phyloP scores from a whole-genome alignment of 306 rosid species.

The Ceratonia siliqua region DNA sequence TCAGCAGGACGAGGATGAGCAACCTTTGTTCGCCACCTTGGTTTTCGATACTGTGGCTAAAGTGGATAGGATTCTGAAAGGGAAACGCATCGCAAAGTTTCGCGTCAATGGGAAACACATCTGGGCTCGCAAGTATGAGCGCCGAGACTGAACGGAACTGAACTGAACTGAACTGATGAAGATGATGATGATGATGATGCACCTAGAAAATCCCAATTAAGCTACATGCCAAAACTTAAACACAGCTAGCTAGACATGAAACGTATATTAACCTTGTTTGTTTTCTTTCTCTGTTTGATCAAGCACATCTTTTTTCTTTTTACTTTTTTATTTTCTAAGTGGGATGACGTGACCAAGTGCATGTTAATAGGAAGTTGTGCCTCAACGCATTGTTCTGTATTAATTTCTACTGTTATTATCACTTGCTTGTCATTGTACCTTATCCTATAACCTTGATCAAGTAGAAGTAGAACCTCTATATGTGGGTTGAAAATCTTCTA shows the following conservation, averaged over 20 bases:
- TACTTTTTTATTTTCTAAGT: no score
- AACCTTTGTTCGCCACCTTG: constrained; percentile 60
- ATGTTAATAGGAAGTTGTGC: no score
- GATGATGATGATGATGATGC: neutral
- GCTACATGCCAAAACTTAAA: neutral
- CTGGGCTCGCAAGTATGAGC: constrained; percentile 68
- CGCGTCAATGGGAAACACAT: constrained; percentile 59
- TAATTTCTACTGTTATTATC: no score
- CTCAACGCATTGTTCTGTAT: no score
- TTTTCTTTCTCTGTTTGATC: no score
- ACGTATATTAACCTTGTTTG: neutral
- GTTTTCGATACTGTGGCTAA: constrained; percentile 35
- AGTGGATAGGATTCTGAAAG: constrained; percentile 48
- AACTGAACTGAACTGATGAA: no score
- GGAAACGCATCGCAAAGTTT: constrained; percentile 46
- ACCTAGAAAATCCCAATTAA: neutral
- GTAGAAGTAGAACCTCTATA: no score
- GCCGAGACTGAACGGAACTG: constrained; percentile 50
- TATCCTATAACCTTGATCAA: no score
- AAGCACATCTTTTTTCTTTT: no score
- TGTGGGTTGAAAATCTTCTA: no score
- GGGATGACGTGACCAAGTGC: no score
- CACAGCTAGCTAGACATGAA: neutral
- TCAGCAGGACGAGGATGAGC: constrained; percentile 7
- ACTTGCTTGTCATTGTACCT: no score